phyloP scores from a whole-genome alignment of 352 stramenopile genomes.

The Globisporangium nunn region DNA sequence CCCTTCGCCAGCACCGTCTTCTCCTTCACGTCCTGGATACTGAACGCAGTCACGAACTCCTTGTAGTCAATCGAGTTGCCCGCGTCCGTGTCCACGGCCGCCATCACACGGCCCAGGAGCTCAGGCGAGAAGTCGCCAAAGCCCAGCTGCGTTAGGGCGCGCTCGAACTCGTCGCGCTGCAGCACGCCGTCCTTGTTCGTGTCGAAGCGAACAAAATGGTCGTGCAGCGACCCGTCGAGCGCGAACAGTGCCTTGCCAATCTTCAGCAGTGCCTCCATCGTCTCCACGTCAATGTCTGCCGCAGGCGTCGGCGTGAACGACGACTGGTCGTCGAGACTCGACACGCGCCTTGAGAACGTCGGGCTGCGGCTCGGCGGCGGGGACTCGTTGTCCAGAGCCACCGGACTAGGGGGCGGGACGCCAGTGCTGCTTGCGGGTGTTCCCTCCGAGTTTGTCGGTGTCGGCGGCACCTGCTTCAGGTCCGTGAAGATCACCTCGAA shows the following conservation, averaged over 20 bases:
- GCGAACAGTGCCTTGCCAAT: conserved; percentile 76
- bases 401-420: conserved; percentile 14
- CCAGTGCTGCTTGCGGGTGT: background rate
- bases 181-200: conserved; percentile 81
- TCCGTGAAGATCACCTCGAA: conserved; percentile 91
- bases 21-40: conserved; percentile 75
- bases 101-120: conserved; percentile 72
- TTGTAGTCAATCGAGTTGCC: conserved; percentile 89
- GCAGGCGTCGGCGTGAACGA: conserved; percentile 47
- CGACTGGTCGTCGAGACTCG: conserved; percentile 52
- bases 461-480: conserved; percentile 28
- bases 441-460: conserved; percentile 14
- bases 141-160: conserved; percentile 57
- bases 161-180: conserved; percentile 67
- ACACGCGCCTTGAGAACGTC: conserved; percentile 46
- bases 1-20: conserved; percentile 40
- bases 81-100: conserved; percentile 82
- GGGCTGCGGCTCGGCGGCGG: conserved; percentile 10
- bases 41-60: conserved; percentile 89
- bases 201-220: conserved; percentile 83
- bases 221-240: conserved; percentile 63
- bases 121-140: conserved; percentile 42
- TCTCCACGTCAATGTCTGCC: conserved; percentile 71
- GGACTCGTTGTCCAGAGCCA: conserved; percentile 10
- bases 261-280: conserved; percentile 69